Evolutionary conservation across 2,329 filamentous ascomycete species (phyloP), one percentile per base, ranked within the genome.

Genomic region (Phialemoniopsis sp.): DNA sequence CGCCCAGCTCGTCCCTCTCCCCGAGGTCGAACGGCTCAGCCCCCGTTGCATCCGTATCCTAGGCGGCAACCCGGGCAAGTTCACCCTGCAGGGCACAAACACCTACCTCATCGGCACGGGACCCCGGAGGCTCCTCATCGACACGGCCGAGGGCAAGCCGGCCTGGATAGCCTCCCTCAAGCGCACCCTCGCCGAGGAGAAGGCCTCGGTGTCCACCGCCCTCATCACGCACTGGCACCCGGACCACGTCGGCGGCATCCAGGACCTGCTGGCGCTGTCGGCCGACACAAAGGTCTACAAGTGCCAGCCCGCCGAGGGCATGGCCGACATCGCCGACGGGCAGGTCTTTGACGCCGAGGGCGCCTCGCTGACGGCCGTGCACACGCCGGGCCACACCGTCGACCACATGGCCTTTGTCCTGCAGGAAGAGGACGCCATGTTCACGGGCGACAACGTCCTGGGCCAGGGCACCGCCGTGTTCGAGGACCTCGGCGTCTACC

Each of bases 221-320:
- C 70, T 98, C 16, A 70, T 98, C 36, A 94, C 90, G 0, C 93
- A 98, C 60, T 95, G 90, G 89, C 93, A 98, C 57, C 76, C 68
- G 32, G 93, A 98, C 56, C 93, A 98, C 56, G 75, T 82, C 7
- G 78, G 82, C 17, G 93, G 93, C 8, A 76, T 96, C 17, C 58
- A 66, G 3, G 81, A 94, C 51, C 68, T 96, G 1, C 66, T 82
- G 29, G 43, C 41, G 14, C 60, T 65, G 13, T 86, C 72, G n/a
- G 84, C 87, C 0, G 56, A 71, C 14, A 80, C 76, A 7, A 67
- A 67, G 16, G 62, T 87, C n/a, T 74, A 77, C 62, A 86, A 87
- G 58, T 62, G 76, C 52, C 59, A 73, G 26, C 73, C 77, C 0
- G 21, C 21, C 21, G 21, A 10, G 10, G 21, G 21, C 21, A 26